Base-by-base conservation (phyloP, 805 yeast genomes). In the Pichia pseudocactophila region DNA sequence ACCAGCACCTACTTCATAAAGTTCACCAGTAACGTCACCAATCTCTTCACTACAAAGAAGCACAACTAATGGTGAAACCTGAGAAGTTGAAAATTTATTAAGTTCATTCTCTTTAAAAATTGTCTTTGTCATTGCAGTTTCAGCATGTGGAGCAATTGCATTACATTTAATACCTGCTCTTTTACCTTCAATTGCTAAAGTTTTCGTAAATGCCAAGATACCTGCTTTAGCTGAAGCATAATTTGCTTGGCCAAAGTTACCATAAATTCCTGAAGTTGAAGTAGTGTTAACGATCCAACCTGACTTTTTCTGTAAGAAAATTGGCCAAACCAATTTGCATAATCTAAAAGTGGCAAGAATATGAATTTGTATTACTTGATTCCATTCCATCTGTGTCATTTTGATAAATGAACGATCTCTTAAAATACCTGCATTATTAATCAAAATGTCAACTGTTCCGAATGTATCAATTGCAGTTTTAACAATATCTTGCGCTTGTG, bases 161-260 rank as follows among this genome's bases (percentile, higher is more conserved):
- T 89, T 85, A 44, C 79, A 89, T 55, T 71, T 70, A 52, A 90
- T 87, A 58, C 81, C 78, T 56, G 69, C 60, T 62, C 76, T 86
- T 46, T 78, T 78, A 56, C 98, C 98, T 68, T 90, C 98, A 50
- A 85, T 71, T 25, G 97, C 96, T 49, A 87, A 64, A 34, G 97
- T 82, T 63, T 76, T 79, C 33, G 96, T 74, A 53, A 90, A 74
- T 15, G 96, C 96, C 38, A 88, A 65, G 49, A 90, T 78, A 19
- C 87, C 97, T 40, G 84, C 78, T 68, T 90, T 90, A 36, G 97
- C 97, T 27, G 97, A 79, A 17, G 96, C 80, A 64, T 90, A 90
- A 69, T 90, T 90, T 33, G 96, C 86, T 68, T 90, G 98, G 40
- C 98, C 98, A 67, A 90, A 90, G 69, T 83, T 87, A 50, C 98